These are phyloP conservation scores for Cardamine chenopodiifolia DNA, from an alignment of 345 rosid species.

Conservation along the genomic window DNA sequence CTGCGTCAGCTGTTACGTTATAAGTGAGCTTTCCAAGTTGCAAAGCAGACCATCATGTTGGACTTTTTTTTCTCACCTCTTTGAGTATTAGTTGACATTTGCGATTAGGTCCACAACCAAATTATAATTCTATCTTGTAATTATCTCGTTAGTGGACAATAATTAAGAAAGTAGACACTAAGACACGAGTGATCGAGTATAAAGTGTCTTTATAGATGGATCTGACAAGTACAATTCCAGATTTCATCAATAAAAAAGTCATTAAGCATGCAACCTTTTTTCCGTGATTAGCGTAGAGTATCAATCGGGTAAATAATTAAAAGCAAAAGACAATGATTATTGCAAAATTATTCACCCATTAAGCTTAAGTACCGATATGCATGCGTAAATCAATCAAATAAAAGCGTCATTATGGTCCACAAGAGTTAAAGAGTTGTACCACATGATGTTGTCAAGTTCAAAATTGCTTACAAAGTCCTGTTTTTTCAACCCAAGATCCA, in stretches of 20 bases:
- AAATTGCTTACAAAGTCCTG: conserved; percentile 34
- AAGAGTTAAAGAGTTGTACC: conserved; percentile 38
- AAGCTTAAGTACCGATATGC: neutral
- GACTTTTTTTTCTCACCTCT: conserved; percentile 23
- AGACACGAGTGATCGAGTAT: neutral
- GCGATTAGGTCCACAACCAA: conserved; percentile 30
- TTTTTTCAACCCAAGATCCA: conserved; percentile 37
- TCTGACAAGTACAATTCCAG: conserved; percentile 31
- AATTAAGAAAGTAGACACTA: neutral
- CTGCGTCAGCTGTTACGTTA: conserved; percentile 33
- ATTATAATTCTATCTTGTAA: neutral
- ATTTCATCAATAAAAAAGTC: conserved; percentile 7
- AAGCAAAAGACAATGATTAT: conserved; percentile 27
- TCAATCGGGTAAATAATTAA: conserved; percentile 11
- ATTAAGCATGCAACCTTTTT: conserved; percentile 6
- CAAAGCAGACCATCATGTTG: conserved; percentile 37
- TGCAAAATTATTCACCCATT: conserved; percentile 29
- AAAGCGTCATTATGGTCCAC: conserved; percentile 37
- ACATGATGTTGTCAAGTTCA: conserved; percentile 29
- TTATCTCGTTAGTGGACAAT: conserved; percentile 17
- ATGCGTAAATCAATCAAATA: conserved; percentile 21
- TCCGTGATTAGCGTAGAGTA: conserved; percentile 31
- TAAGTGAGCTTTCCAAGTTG: conserved; percentile 32
- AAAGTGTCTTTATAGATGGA: conserved; percentile 14
- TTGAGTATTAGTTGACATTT: conserved; percentile 20